Conservation (phyloP, 371 early-diverging fungal species). For the Synchytrium microbalum region DNA sequence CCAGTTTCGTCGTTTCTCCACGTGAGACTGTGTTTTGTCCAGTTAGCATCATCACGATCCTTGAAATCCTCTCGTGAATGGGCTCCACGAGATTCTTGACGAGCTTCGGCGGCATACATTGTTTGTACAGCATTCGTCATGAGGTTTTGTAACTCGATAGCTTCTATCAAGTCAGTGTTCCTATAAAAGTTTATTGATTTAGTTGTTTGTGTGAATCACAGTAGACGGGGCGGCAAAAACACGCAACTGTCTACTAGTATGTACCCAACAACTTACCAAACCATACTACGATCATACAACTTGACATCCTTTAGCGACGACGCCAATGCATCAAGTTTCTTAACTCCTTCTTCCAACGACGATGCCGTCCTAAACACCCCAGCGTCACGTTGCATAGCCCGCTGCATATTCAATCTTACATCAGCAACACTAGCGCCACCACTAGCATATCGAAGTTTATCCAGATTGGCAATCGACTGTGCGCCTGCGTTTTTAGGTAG, state of each 20-base stretch:
- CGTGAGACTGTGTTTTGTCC: constrained; percentile 98
- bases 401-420: constrained; percentile 91
- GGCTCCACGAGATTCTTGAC: constrained; percentile 96
- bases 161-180: constrained; percentile 93
- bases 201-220: no score
- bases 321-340: constrained; percentile 79
- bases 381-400: constrained; percentile 94
- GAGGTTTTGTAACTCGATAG: constrained; percentile 94
- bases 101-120: constrained; percentile 89
- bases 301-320: constrained; percentile 72
- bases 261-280: constrained; percentile 56
- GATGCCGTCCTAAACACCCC: constrained; percentile 94
- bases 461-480: constrained; percentile 82
- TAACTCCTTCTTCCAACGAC: constrained; percentile 79
- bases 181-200: constrained; percentile 10
- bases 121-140: constrained; percentile 94
- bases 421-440: constrained; percentile 77
- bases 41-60: constrained; percentile 83
- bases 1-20: constrained; percentile 80
- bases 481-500: constrained; percentile 80
- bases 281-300: constrained; percentile 85
- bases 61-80: constrained; percentile 93
- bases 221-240: no score
- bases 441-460: constrained; percentile 76
- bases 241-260: no score